Base-by-base conservation (phyloP, 116 monocot genomes). In the Dioscorea cayenensis region DNA sequence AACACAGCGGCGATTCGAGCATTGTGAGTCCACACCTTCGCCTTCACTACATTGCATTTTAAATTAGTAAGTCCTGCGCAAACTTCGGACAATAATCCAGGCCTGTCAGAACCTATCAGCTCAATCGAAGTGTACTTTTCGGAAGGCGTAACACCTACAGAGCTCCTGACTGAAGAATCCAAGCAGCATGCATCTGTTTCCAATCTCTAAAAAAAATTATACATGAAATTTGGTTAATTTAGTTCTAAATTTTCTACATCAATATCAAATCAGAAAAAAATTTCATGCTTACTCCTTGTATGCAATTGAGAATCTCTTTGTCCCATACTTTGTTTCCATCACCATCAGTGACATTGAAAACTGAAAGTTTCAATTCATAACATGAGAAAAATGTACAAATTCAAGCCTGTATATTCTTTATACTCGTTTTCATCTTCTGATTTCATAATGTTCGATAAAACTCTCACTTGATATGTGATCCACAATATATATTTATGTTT, bases 1-100 rank as follows among this genome's bases (percentile, higher is more conserved):
- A 82, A 69, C 1, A 88, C 77, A 0, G 85, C 89, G 14, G 85
- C 89, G 0, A 73, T 80, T 7, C 76, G 43, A 22, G 60, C 43
- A 48, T 81, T 80, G 73, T 88, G 88, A n/a, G 88, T 82, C 88
- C 89, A 85, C 10, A 76, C 73, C 69, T 85, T 72, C 21, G 78
- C 85, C n/a, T 69, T 72, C 58, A 89, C 68, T 3, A 89, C 77
- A 48, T 77, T 83, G 68, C 83, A 89, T 21, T 62, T 65, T 58
- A 80, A 66, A 65, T 81, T 73, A 1, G 75, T 23, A 36, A 89
- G 81, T 32, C 83, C 89, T 18, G 83, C 83, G 36, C 71, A 78
- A 14, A 85, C 78, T 20, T 89, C 89, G 2, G 85, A 89, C 17
- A 89, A 80, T 28, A 89, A 65, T 28, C 85, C 83, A 7, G 89